phyloP scores from a whole-genome alignment of 148 eudicot species.

The Limonium bicolor region DNA sequence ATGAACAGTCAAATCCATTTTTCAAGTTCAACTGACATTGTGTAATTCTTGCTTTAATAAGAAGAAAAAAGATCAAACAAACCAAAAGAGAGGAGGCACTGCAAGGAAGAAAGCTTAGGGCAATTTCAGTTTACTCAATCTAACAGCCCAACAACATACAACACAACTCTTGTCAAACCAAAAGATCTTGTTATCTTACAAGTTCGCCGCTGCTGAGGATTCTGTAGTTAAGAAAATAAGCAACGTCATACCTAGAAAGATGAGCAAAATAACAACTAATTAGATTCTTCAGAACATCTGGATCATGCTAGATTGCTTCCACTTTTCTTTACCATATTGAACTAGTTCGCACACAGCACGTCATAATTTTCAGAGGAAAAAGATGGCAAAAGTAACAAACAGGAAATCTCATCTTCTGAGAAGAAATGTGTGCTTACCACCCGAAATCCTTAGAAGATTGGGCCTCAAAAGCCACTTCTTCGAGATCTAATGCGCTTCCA shows the following conservation, averaged over 20 bases:
- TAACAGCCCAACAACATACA: too few species aligned
- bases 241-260: constrained; percentile 79
- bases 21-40: not conserved
- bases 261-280: constrained; percentile 5
- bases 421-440: constrained; percentile 40
- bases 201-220: constrained; percentile 51
- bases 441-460: constrained; percentile 61
- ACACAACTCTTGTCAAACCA: too few species aligned
- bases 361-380: too few species aligned
- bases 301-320: too few species aligned
- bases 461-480: constrained; percentile 73
- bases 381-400: too few species aligned
- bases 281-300: too few species aligned
- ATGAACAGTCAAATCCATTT: not conserved
- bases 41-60: not conserved
- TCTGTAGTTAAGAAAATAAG: constrained; percentile 55
- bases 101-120: too few species aligned
- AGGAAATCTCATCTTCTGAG: not conserved
- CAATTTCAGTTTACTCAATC: too few species aligned
- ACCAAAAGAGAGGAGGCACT: too few species aligned
- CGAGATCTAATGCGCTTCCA: constrained; percentile 42
- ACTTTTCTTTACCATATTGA: too few species aligned
- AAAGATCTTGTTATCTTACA: too few species aligned
- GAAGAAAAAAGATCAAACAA: not conserved
- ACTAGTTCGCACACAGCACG: too few species aligned